These are phyloP conservation scores for Leucocoprinus leucothites DNA, from an alignment of 768 basidiomycete species.

Conservation along the genomic window DNA sequence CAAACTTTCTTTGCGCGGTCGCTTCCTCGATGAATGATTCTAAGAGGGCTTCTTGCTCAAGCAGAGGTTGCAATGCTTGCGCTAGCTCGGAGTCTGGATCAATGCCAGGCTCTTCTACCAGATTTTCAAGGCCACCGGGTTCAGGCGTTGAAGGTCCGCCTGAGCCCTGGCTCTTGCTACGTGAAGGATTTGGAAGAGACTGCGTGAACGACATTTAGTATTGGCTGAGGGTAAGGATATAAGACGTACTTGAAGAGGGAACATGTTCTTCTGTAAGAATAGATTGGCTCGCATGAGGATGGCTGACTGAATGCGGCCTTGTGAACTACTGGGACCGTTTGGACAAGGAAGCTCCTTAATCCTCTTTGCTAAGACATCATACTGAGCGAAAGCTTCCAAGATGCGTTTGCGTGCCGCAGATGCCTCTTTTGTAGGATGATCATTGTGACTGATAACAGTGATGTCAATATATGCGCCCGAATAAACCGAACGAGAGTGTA, in stretches of 20 bases:
- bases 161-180: slow-evolving; percentile 18
- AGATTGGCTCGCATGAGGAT: slow-evolving; percentile 71
- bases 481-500: slow-evolving; percentile 15
- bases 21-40: slow-evolving; percentile 92
- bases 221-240: background rate
- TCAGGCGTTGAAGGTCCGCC: slow-evolving; percentile 8
- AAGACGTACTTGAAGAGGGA: slow-evolving; percentile 66
- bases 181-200: slow-evolving; percentile 51
- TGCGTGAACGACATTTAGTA: slow-evolving; percentile 15
- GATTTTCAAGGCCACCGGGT: slow-evolving; percentile 16
- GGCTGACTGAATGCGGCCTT: slow-evolving; percentile 81
- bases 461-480: background rate
- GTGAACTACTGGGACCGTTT: slow-evolving; percentile 61
- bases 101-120: slow-evolving; percentile 25
- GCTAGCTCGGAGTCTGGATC: slow-evolving; percentile 73
- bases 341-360: slow-evolving; percentile 72
- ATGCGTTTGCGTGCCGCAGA: slow-evolving; percentile 73
- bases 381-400: slow-evolving; percentile 81
- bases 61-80: slow-evolving; percentile 73
- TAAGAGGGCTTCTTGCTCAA: slow-evolving; percentile 92
- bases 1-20: slow-evolving; percentile 87
- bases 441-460: slow-evolving; percentile 28
- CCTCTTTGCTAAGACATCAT: slow-evolving; percentile 85
- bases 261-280: slow-evolving; percentile 90
- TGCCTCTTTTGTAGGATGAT: slow-evolving; percentile 66